Evolutionary conservation across 495 filamentous ascomycete species (phyloP).

Genomic region (Daldinia vernicosa): DNA sequence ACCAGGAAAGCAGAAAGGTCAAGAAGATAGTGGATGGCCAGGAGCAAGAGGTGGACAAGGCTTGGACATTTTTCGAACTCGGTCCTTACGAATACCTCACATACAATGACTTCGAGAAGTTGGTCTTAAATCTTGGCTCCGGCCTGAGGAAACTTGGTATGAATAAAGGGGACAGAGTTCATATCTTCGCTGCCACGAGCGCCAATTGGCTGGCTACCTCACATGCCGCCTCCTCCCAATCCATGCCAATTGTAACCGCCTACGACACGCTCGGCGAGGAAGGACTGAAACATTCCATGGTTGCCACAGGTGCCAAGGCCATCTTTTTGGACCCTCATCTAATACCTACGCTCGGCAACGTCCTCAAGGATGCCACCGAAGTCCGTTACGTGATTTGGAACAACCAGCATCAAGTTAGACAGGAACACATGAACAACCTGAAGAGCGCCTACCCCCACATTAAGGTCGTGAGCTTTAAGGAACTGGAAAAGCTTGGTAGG

Average conservation of each 20-base stretch:
- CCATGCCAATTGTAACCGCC: constrained; percentile 92
- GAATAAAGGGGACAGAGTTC: constrained; percentile 74
- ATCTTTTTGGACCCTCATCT: constrained; percentile 92
- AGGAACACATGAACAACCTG: constrained; percentile 80
- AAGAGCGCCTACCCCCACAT: constrained; percentile 75
- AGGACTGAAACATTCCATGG: constrained; percentile 88
- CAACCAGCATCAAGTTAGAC: constrained; percentile 76
- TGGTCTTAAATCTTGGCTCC: constrained; percentile 75
- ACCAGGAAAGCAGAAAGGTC: constrained; percentile 93
- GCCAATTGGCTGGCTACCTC: constrained; percentile 82
- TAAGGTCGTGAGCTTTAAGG: constrained; percentile 83
- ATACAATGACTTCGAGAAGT: constrained; percentile 87
- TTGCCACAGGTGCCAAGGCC: constrained; percentile 83
- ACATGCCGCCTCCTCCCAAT: constrained; percentile 82
- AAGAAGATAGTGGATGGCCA: constrained; percentile 95
- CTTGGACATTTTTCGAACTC: constrained; percentile 96
- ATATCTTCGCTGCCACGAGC: constrained; percentile 91
- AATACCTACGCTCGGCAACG: constrained; percentile 79
- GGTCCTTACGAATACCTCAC: constrained; percentile 85
- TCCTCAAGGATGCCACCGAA: constrained; percentile 79
- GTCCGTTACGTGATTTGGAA: constrained; percentile 92
- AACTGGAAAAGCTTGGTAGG: constrained; percentile 82
- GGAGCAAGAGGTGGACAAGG: constrained; percentile 90
- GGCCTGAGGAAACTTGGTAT: constrained; percentile 85
- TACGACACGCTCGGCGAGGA: constrained; percentile 98